Percentiles rank a stretch among this genome's conserved stretches.
Evolutionary conservation across 352 stramenopile genomes (phyloP).

Genomic region (Phytophthora quininea): DNA sequence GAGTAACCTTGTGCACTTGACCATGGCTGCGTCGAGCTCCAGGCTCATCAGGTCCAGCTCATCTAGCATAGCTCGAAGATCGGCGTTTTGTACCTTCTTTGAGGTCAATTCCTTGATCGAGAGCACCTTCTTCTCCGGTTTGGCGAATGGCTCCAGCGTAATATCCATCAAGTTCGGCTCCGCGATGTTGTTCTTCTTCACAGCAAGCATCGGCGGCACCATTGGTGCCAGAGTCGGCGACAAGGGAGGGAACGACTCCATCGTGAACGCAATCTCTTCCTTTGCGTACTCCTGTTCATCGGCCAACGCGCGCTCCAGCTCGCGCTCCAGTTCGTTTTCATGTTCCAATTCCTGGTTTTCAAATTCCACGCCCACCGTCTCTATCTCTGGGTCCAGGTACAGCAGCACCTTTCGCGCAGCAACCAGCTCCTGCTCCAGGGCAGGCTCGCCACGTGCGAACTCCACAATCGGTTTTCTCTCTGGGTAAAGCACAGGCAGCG

Average conservation of each 20-base stretch:
- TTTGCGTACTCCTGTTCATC: constrained; percentile 8
- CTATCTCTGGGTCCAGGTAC: constrained; percentile 25
- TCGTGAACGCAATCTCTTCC: constrained; percentile 20
- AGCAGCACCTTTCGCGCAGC: constrained; percentile 40
- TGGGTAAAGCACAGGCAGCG: constrained; percentile 23
- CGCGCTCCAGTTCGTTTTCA: constrained; percentile 12
- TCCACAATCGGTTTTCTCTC: constrained; percentile 31
- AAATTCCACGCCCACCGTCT: constrained; percentile 16
- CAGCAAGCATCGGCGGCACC: constrained; percentile 9
- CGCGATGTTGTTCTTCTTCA: constrained; percentile 1
- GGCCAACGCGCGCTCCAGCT: constrained; percentile 5
- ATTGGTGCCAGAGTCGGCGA: constrained; percentile 3
- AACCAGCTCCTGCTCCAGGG: constrained; percentile 28
- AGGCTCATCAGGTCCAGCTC: constrained; percentile 46
- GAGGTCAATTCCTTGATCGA: constrained; percentile 20
- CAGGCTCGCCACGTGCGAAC: constrained; percentile 24
- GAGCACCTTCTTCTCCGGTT: constrained; percentile 30
- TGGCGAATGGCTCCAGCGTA: constrained; percentile 37
- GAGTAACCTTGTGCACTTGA: constrained; percentile 33
- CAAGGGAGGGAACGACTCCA: constrained; percentile 29
- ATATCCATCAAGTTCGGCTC: constrained; percentile 49
- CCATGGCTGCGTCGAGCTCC: constrained; percentile 42
- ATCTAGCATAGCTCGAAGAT: constrained; percentile 46
- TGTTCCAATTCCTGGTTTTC: constrained; percentile 25
- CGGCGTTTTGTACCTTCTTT: constrained; percentile 32